A percentile compares a stretch with the other conserved stretches of the same genome.
Conservation (phyloP, 176 grass and related monocot species). For the Juncus effusus region DNA sequence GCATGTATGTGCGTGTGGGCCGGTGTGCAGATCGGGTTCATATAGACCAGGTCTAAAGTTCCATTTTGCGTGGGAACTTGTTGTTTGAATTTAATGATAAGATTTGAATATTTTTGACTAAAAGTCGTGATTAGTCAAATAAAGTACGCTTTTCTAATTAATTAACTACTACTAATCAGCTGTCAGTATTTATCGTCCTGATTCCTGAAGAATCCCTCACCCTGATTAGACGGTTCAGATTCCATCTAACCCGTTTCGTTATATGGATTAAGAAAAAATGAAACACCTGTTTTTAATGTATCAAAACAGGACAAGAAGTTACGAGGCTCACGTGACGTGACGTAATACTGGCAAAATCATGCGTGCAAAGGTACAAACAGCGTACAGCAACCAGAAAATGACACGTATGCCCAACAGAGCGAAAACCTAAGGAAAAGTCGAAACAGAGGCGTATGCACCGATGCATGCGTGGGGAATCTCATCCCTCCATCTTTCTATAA, state of each 20-base stretch:
- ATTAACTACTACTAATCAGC: background rate
- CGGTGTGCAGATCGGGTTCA: background rate
- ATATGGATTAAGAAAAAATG: background rate
- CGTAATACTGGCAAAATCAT: background rate
- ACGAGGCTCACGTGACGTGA: conserved; percentile 11
- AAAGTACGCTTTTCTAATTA: background rate
- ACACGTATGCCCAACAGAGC: conserved; percentile 29
- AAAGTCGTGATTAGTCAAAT: background rate
- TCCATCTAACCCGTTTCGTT: too few species aligned
- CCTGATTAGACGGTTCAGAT: background rate
- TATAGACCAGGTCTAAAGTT: background rate
- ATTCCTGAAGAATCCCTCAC: background rate
- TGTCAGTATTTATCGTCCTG: background rate
- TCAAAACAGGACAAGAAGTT: background rate
- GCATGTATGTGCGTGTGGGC: conserved; percentile 7
- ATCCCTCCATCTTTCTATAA: background rate
- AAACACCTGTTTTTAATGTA: background rate
- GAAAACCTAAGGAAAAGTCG: conserved; percentile 11
- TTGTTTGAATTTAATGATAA: too few species aligned
- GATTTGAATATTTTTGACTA: background rate
- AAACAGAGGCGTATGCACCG: conserved; percentile 14
- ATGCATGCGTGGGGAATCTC: conserved; percentile 4
- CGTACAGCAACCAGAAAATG: conserved; percentile 11
- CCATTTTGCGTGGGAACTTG: background rate
- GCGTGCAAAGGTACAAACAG: conserved; percentile 7